A percentile compares a stretch with the other conserved stretches of the same genome.
phyloP scores from a whole-genome alignment of 805 yeast genomes.

The Lipomyces mesembrius region DNA sequence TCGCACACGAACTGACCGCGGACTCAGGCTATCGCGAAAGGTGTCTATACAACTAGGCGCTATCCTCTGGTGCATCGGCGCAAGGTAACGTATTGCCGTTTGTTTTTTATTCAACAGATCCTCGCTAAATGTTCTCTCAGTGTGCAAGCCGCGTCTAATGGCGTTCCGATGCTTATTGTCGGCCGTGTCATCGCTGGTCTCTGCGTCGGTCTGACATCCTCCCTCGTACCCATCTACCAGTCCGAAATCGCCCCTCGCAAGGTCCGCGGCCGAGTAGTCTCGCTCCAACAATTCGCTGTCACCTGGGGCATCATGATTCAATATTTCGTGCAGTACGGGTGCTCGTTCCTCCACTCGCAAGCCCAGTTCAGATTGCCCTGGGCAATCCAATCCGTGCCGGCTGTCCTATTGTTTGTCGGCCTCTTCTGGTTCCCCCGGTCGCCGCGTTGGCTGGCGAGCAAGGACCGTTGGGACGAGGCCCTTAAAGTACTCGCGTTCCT shows the following conservation, averaged over 20 bases:
- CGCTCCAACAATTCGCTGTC: constrained; percentile 42
- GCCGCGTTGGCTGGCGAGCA: constrained; percentile 54
- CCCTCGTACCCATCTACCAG: constrained; percentile 53
- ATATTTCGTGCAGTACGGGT: constrained; percentile 48
- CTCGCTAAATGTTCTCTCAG: neutral
- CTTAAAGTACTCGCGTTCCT: constrained; percentile 59
- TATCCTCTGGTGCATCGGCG: constrained; percentile 36
- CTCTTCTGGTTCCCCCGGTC: constrained; percentile 49
- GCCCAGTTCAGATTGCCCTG: constrained; percentile 69
- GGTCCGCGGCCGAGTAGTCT: constrained; percentile 46
- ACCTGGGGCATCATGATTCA: constrained; percentile 46
- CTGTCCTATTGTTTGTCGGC: constrained; percentile 53
- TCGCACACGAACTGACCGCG: neutral
- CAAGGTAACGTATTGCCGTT: constrained; percentile 31
- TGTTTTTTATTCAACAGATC: neutral
- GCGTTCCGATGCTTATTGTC: constrained; percentile 47
- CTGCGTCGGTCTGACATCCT: constrained; percentile 61
- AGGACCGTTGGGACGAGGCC: constrained; percentile 61
- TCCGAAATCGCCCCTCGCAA: constrained; percentile 42
- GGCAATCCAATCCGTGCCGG: constrained; percentile 62
- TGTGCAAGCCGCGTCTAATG: constrained; percentile 43
- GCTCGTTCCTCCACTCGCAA: constrained; percentile 51
- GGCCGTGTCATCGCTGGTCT: constrained; percentile 59
- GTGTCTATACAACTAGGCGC: constrained; percentile 36
- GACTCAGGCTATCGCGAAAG: constrained; percentile 33